Evolutionary conservation across 2,329 filamentous ascomycete genomes (phyloP).

Genomic region (Stachybotrys echinatus): DNA sequence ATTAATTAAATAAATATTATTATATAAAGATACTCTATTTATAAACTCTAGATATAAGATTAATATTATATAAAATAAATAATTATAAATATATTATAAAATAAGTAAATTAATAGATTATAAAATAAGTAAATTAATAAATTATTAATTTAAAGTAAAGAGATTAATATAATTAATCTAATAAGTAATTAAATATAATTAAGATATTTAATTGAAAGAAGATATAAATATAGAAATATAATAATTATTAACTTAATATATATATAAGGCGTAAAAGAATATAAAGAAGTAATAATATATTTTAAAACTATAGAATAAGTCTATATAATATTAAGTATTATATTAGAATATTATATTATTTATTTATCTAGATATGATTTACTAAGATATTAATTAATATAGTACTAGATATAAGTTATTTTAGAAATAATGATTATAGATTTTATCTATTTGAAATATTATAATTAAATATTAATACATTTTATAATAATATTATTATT

Average conservation of each 20-base stretch:
- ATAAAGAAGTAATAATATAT: too few species aligned
- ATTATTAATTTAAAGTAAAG: neutral
- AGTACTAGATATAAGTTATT: too few species aligned
- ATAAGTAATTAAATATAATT: neutral
- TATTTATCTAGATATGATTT: too few species aligned
- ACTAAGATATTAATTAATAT: too few species aligned
- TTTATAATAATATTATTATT: too few species aligned
- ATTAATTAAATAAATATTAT: neutral
- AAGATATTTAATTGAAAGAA: neutral
- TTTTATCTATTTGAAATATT: too few species aligned
- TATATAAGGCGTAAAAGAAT: too few species aligned
- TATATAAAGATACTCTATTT: neutral
- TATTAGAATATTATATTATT: too few species aligned
- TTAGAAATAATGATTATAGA: too few species aligned
- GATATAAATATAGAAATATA: neutral
- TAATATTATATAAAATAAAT: neutral
- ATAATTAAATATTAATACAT: too few species aligned
- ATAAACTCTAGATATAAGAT: neutral
- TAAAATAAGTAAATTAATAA: neutral
- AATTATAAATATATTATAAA: neutral
- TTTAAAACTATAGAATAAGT: too few species aligned
- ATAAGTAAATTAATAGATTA: neutral
- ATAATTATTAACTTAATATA: neutral
- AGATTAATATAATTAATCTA: neutral
- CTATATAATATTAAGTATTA: too few species aligned